A percentile compares a stretch with the other conserved stretches of the same genome.
phyloP scores from a whole-genome alignment of 768 basidiomycete genomes.

The Leccinum subgranulosum region DNA sequence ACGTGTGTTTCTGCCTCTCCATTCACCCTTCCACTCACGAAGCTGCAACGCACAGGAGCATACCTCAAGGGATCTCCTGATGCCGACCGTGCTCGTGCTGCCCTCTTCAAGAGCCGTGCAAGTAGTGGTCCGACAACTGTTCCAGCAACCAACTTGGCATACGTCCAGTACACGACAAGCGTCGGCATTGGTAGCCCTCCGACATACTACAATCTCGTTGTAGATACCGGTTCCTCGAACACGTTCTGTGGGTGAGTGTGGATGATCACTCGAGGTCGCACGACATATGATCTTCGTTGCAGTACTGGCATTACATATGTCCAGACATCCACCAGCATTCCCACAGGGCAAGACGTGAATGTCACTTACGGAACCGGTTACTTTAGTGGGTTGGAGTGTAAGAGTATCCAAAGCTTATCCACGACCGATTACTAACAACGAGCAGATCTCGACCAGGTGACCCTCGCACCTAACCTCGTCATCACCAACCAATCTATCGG shows the following conservation, averaged over 20 bases:
- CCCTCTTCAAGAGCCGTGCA: constrained; percentile 3
- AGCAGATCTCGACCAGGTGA: constrained; percentile 25
- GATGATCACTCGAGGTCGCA: neutral
- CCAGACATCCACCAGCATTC: constrained; percentile 22
- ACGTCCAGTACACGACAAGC: constrained; percentile 17
- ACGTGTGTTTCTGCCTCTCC: constrained; percentile 5
- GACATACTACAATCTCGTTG: constrained; percentile 27
- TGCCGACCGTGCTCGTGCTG: constrained; percentile 17
- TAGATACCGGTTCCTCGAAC: constrained; percentile 34
- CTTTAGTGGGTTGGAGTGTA: constrained; percentile 36
- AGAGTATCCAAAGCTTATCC: neutral
- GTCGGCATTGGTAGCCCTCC: constrained; percentile 27
- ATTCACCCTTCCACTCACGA: constrained; percentile 10
- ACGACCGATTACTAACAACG: neutral
- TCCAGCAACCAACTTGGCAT: constrained; percentile 12
- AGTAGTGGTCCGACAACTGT: constrained; percentile 10
- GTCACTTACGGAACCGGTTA: constrained; percentile 12
- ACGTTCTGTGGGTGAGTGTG: constrained; percentile 24
- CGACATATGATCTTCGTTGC: neutral
- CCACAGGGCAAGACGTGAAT: constrained; percentile 21
- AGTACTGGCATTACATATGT: constrained; percentile 21
- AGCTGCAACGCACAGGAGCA: constrained; percentile 7
- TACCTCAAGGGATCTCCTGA: constrained; percentile 18
- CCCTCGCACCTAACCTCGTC: constrained; percentile 23
- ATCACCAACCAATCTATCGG: constrained; percentile 30